Percentiles rank a stretch among this genome's conserved stretches.
Conservation (phyloP, 768 basidiomycete species). For the Boletellus emodensis region DNA sequence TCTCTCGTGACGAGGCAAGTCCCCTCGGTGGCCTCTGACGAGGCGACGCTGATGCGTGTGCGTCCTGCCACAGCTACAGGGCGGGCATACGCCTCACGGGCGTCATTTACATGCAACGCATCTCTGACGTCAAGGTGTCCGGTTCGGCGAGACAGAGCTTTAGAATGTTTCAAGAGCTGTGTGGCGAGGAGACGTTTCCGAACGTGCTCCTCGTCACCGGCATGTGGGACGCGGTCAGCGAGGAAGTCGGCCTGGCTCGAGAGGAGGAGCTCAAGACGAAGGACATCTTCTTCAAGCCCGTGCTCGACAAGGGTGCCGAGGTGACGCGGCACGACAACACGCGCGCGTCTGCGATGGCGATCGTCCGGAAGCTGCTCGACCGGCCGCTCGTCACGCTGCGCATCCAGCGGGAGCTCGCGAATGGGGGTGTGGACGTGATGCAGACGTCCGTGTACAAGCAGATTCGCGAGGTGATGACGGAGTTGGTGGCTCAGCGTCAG, state of each 20-base stretch:
- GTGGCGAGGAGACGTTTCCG: constrained; percentile 42
- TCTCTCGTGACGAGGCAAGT: constrained; percentile 29
- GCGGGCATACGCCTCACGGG: constrained; percentile 36
- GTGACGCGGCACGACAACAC: constrained; percentile 44
- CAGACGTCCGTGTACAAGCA: constrained; percentile 54
- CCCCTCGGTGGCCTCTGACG: not conserved
- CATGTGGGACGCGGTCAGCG: constrained; percentile 44
- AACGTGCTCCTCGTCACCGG: constrained; percentile 50
- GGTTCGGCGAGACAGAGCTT: constrained; percentile 46
- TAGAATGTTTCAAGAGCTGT: constrained; percentile 48
- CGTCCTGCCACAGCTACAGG: constrained; percentile 17
- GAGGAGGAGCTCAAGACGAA: constrained; percentile 40
- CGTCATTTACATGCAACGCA: constrained; percentile 51
- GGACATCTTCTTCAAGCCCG: constrained; percentile 49
- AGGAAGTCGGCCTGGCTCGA: constrained; percentile 33
- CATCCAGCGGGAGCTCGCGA: constrained; percentile 51
- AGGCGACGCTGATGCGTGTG: not conserved
- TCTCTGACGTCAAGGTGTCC: constrained; percentile 45
- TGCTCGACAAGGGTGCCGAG: constrained; percentile 42
- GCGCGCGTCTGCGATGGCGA: constrained; percentile 40
- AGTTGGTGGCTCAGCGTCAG: constrained; percentile 40
- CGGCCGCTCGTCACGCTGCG: constrained; percentile 39
- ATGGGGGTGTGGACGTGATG: constrained; percentile 41
- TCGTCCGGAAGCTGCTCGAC: constrained; percentile 39
- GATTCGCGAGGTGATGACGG: constrained; percentile 45